These are phyloP conservation scores for Pinus taeda DNA, from an alignment of 75 land plant species.

Conservation along the genomic window DNA sequence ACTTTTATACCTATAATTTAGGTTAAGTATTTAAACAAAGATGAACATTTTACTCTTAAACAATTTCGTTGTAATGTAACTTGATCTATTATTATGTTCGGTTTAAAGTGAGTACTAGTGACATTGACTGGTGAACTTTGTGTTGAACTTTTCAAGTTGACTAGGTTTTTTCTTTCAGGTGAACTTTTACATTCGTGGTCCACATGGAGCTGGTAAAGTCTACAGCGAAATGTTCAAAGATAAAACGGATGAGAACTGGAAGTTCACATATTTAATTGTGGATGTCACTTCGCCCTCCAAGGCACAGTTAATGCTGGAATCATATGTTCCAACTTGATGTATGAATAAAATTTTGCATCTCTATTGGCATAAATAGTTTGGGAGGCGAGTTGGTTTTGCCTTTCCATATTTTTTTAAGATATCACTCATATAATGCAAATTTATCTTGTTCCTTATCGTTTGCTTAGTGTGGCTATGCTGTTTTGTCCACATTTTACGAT, in stretches of 20 bases:
- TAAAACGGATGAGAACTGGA: conserved; percentile 74
- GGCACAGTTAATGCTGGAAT: conserved; percentile 79
- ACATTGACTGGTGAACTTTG: background rate
- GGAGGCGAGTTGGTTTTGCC: background rate
- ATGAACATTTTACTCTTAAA: too few species aligned
- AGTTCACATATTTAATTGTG: conserved; percentile 86
- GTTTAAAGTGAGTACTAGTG: background rate
- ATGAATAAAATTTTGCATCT: background rate
- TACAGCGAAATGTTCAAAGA: conserved; percentile 90
- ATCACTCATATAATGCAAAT: background rate
- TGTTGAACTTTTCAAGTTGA: background rate
- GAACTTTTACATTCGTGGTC: conserved; percentile 82
- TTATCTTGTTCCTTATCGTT: background rate
- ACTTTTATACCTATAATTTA: background rate
- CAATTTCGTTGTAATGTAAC: background rate
- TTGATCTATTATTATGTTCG: background rate
- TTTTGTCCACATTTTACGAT: background rate
- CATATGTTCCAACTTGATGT: conserved; percentile 73
- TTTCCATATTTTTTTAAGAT: background rate
- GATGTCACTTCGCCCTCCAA: conserved; percentile 69
- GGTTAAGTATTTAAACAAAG: too few species aligned
- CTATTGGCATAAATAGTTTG: background rate
- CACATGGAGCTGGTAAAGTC: conserved; percentile 89
- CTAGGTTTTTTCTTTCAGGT: conserved; percentile 41
- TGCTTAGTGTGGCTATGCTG: background rate